These are phyloP conservation scores for Termitomyces sp. DNA, from an alignment of 768 basidiomycete genomes.

Conservation along the genomic window DNA sequence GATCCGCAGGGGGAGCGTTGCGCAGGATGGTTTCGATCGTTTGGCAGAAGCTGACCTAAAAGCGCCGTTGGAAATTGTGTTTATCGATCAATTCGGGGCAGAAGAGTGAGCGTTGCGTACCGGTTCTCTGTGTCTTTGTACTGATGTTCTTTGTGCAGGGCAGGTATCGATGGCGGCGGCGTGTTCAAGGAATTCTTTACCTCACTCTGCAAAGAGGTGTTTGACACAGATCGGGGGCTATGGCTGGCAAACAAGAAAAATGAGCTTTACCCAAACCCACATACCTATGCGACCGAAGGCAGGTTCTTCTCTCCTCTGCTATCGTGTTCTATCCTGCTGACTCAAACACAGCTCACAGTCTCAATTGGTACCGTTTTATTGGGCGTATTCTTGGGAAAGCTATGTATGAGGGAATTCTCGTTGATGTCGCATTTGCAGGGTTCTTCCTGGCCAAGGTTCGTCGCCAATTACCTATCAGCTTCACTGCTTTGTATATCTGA, in stretches of 20 bases:
- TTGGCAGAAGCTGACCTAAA: slow-evolving; percentile 77
- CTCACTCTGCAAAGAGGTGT: slow-evolving; percentile 87
- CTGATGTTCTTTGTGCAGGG: slow-evolving; percentile 31
- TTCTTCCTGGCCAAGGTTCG: slow-evolving; percentile 88
- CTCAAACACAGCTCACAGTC: slow-evolving; percentile 55
- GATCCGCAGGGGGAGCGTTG: slow-evolving; percentile 66
- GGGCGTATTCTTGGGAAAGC: slow-evolving; percentile 95
- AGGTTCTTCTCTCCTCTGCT: slow-evolving; percentile 19
- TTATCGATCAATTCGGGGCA: slow-evolving; percentile 84
- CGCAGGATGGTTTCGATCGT: slow-evolving; percentile 61
- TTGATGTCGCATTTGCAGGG: slow-evolving; percentile 90
- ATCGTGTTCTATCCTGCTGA: neutral
- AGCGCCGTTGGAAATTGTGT: slow-evolving; percentile 80
- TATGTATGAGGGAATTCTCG: slow-evolving; percentile 91
- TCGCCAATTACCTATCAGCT: neutral
- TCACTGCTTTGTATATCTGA: neutral
- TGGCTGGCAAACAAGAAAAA: slow-evolving; percentile 91
- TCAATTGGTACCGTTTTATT: slow-evolving; percentile 91
- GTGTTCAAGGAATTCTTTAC: slow-evolving; percentile 99
- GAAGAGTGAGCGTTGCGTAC: slow-evolving; percentile 56
- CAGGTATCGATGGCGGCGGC: slow-evolving; percentile 94
- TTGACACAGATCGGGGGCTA: slow-evolving; percentile 89
- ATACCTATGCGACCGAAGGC: slow-evolving; percentile 87
- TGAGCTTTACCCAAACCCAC: slow-evolving; percentile 93
- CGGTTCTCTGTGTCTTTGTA: neutral